Evolutionary conservation across 2,329 filamentous ascomycete species (phyloP).

Genomic region (Phoma sp.): DNA sequence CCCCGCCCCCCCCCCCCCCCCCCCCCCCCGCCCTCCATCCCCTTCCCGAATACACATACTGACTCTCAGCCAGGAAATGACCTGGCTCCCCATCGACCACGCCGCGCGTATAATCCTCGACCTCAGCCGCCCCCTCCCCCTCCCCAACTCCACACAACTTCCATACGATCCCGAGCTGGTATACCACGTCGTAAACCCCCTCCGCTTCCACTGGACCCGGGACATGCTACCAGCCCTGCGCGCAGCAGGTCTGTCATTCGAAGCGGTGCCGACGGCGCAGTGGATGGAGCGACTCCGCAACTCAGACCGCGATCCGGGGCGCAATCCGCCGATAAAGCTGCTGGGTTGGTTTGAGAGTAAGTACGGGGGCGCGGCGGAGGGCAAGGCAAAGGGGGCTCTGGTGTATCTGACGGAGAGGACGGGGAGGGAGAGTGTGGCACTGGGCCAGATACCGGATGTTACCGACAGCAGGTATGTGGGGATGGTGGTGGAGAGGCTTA

Average conservation of each 20-base stretch:
- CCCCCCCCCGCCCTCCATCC: too few species aligned
- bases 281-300: slow-evolving; percentile 35
- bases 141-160: neutral
- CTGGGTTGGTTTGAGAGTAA: slow-evolving; percentile 39
- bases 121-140: neutral
- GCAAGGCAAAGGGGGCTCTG: slow-evolving; percentile 18
- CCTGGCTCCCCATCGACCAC: slow-evolving; percentile 54
- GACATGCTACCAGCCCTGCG: slow-evolving; percentile 60
- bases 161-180: slow-evolving; percentile 39
- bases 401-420: slow-evolving; percentile 24
- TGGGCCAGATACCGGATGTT: slow-evolving; percentile 20
- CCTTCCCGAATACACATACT: neutral
- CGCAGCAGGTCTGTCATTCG: slow-evolving; percentile 48
- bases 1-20: too few species aligned
- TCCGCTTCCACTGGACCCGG: slow-evolving; percentile 58
- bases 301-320: slow-evolving; percentile 28
- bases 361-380: slow-evolving; percentile 22
- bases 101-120: slow-evolving; percentile 47
- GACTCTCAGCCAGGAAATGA: slow-evolving; percentile 18
- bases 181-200: slow-evolving; percentile 61
- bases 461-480: slow-evolving; percentile 21
- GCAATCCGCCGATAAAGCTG: slow-evolving; percentile 39
- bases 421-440: slow-evolving; percentile 18
- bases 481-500: slow-evolving; percentile 24
- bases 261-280: slow-evolving; percentile 25